These are phyloP conservation scores for Telfairia occidentalis DNA, from an alignment of 331 rosid species.

Conservation along the genomic window DNA sequence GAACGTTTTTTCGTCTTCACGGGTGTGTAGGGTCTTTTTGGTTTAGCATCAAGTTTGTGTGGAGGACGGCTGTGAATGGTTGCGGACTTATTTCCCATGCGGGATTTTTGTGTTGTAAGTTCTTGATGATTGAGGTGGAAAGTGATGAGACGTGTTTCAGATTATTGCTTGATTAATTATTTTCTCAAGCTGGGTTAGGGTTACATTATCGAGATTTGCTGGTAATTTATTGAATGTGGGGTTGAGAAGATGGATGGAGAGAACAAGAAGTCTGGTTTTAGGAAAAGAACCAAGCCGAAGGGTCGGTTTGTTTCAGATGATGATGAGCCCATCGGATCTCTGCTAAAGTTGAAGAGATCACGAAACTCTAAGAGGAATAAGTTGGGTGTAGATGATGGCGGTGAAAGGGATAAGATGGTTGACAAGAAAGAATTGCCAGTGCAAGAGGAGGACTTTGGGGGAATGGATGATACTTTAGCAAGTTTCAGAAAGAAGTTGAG, in stretches of 20 bases:
- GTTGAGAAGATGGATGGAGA: conserved; percentile 55
- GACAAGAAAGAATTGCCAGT: conserved; percentile 19
- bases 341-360: conserved; percentile 54
- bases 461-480: conserved; percentile 87
- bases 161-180: conserved; percentile 26
- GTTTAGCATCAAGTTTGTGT: conserved; percentile 15
- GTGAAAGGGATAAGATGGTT: conserved; percentile 29
- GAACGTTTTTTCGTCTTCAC: conserved; percentile 13
- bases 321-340: conserved; percentile 75
- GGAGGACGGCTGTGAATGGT: conserved; percentile 7
- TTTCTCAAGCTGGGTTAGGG: conserved; percentile 41
- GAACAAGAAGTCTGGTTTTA: conserved; percentile 39
- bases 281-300: conserved; percentile 49
- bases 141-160: conserved; percentile 23
- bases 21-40: conserved; percentile 14
- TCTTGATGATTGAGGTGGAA: conserved; percentile 31
- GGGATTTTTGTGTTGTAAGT: conserved; percentile 27
- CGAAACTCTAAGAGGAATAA: conserved; percentile 47
- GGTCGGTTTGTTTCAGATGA: conserved; percentile 53
- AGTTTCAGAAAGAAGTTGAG: conserved; percentile 83
- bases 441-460: conserved; percentile 44
- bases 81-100: conserved; percentile 13
- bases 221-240: conserved; percentile 24
- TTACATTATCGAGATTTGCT: conserved; percentile 10
- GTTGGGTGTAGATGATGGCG: conserved; percentile 23